Evolutionary conservation across 2,329 filamentous ascomycete genomes (phyloP).

Genomic region (Penicillium sp.): DNA sequence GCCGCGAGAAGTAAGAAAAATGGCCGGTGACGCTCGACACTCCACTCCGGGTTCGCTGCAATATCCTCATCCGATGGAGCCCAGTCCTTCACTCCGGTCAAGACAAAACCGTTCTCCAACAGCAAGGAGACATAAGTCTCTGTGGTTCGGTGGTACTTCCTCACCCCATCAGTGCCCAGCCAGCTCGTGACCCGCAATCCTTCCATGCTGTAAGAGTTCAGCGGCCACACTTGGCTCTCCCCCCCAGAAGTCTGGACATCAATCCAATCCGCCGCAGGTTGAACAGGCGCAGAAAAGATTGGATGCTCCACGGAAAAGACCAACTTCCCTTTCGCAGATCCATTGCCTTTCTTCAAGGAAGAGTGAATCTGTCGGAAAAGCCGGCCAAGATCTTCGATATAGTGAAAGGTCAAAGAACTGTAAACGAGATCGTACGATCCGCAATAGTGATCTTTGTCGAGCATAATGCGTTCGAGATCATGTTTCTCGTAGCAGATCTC

Average conservation of each 20-base stretch:
- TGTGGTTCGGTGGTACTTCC: slow-evolving; percentile 53
- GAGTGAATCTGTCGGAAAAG: slow-evolving; percentile 32
- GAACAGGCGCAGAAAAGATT: slow-evolving; percentile 47
- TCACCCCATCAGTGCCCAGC: slow-evolving; percentile 44
- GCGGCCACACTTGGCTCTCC: slow-evolving; percentile 43
- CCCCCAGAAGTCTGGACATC: slow-evolving; percentile 30
- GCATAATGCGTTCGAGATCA: slow-evolving; percentile 8
- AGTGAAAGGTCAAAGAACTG: slow-evolving; percentile 48
- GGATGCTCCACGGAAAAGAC: slow-evolving; percentile 53
- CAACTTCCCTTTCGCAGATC: slow-evolving; percentile 21
- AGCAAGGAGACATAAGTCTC: slow-evolving; percentile 46
- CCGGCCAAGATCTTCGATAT: slow-evolving; percentile 37
- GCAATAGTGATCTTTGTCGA: slow-evolving; percentile 6
- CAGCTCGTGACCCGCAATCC: slow-evolving; percentile 46
- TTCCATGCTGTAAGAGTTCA: slow-evolving; percentile 48
- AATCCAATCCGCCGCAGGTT: slow-evolving; percentile 12
- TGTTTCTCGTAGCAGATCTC: slow-evolving; percentile 3
- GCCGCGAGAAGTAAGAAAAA: slow-evolving; percentile 39
- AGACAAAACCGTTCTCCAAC: slow-evolving; percentile 39
- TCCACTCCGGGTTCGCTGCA: slow-evolving; percentile 34
- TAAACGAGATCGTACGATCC: slow-evolving; percentile 43
- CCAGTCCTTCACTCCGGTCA: slow-evolving; percentile 48
- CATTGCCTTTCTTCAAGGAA: slow-evolving; percentile 26
- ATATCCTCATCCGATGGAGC: slow-evolving; percentile 34
- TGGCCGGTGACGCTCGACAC: slow-evolving; percentile 36